Base-by-base conservation (phyloP, 768 basidiomycete genomes). In the Amyloporia xantha region DNA sequence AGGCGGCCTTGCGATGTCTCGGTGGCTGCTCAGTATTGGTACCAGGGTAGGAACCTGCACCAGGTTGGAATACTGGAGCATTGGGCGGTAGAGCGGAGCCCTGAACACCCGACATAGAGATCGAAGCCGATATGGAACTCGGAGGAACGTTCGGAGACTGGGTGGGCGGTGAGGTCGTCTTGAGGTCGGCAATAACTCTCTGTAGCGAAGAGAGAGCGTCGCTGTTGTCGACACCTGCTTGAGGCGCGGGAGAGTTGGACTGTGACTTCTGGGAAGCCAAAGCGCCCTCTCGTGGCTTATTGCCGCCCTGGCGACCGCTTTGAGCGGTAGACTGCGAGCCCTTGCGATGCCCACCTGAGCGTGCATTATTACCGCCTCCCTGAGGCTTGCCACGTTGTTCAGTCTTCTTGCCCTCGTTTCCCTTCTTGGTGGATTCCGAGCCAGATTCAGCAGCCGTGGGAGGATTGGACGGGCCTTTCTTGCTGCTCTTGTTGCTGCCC, bases 151-250 rank as follows among this genome's bases (percentile, higher is more conserved):
- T 66, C 13, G 61, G 52, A 6, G 67, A 56, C 57, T 67, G 77
- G 60, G 71, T 78, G 44, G 79, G 72, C 43, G 87, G 81, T 46
- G 89, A 83, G 2, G 90, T 77, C 15, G 86, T 84, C 75, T 92
- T 95, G 54, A 96, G 74, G 66, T 97, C 93, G 48, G 88, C 88
- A 57, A 97, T 97, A 65, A 96, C 86, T 49, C 90, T 82, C 62
- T 97, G 92, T 46, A 97, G 79, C 24, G 89, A 91, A 52, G 86
- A 86, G 50, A 92, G 72, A 15, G 86, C 89, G 63, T 86, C 85
- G 62, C 86, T 89, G 19, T 79, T 77, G 56, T 89, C 85, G 28
- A 73, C 73, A 54, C 67, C 70, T 54, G 77, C 71, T 39, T 64
- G 63, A 51, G 78, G 76, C 33, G 73, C 73, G 30, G 81, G 76